Evolutionary conservation across 2,329 filamentous ascomycete species (phyloP), one percentile per base, ranked within the genome.

Genomic region (Neonectria ditissima): DNA sequence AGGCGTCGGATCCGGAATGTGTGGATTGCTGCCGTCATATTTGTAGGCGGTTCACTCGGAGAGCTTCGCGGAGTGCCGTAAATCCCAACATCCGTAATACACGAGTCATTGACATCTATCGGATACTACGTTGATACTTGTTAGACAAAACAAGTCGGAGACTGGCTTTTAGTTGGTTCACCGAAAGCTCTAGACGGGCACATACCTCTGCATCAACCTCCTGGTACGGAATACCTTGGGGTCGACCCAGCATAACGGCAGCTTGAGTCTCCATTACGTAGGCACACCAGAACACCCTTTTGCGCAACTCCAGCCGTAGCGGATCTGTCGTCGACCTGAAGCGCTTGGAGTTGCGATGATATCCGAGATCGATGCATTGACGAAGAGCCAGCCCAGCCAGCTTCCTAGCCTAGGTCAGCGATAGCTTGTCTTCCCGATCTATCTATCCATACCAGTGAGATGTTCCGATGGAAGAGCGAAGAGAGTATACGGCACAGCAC

Each of bases 401-500:
- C 13, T 63, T 63, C 63, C 63, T 65, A 47, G 34, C 14, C n/a
- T 9, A 18, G 34, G 24, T 28, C 8, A 28, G 44, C 14, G 10
- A n/a, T 5, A n/a, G 5, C 5, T 26, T 28, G 8, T n/a, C 44
- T 28, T 26, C 6, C 9, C 22, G 8, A 4, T 28, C 16, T 13
- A 4, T 18, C n/a, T 7, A 16, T 14, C 13, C 6, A 28, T 53
- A 59, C 60, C 60, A 63, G 4, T 39, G 34, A 0, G 60, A 63
- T 50, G 60, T 30, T 1, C 48, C 60, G 16, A 26, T 55, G 2
- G 53, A 34, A 20, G 62, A 64, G 10, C 57, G 57, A 9, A 64
- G 45, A 20, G 76, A 76, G 28, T 75, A 77, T 5, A 77, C 70
- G 1, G 75, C 75, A 55, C 69, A 77, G 43, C 73, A 76, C 1